Base-by-base conservation (phyloP, 768 basidiomycete genomes). In the Naganishia vishniacii region DNA sequence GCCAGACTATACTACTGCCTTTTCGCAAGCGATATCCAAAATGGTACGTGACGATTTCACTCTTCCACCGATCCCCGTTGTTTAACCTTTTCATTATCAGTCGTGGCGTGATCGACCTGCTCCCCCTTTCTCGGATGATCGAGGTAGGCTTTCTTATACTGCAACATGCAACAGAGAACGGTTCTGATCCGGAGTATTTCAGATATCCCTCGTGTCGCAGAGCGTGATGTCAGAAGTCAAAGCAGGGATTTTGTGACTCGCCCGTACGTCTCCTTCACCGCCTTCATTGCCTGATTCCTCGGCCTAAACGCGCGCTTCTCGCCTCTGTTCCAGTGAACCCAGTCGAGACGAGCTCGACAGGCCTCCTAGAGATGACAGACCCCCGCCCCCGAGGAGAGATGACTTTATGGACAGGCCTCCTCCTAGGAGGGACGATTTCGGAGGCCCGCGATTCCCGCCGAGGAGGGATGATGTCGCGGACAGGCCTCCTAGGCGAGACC, bases 31-130 rank as follows among this genome's bases (percentile, higher is more conserved):
- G n/a, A n/a, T n/a, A n/a, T n/a, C n/a, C n/a, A n/a, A n/a, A n/a
- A n/a, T n/a, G n/a, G n/a, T n/a, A n/a, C n/a, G n/a, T n/a, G n/a
- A n/a, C n/a, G n/a, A n/a, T n/a, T n/a, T n/a, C n/a, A n/a, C n/a
- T n/a, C n/a, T n/a, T n/a, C n/a, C n/a, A n/a, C n/a, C n/a, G n/a
- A n/a, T n/a, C n/a, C n/a, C n/a, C n/a, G n/a, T n/a, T n/a, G n/a
- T n/a, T n/a, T 53, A 23, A 56, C 53, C 23, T 20, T 23, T 25
- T 8, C n/a, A 40, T 3, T 18, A 6, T 6, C 15, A 56, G 53
- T 56, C 53, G 15, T 56, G 53, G 53, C 53, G 53, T 37, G 53
- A 56, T 23, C 53, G 53, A 37, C 53, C 53, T 40, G 53, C 53
- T 56, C 18, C 53, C 40, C 53, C 53, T 26, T 56, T 56, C n/a